Evolutionary conservation across 805 yeast species (phyloP), one percentile per base, ranked within the genome.

Genomic region (Saturnispora sanitii): DNA sequence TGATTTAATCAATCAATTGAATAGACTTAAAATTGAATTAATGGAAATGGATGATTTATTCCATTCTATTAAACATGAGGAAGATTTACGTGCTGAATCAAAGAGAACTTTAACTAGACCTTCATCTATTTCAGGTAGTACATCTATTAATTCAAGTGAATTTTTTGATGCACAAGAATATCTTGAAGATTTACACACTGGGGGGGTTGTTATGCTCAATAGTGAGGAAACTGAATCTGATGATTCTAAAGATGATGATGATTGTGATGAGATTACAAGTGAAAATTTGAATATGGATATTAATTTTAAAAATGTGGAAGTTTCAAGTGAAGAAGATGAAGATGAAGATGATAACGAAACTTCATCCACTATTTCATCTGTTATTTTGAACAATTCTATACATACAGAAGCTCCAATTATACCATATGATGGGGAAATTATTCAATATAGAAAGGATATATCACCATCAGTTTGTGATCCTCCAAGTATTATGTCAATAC

Each of bases 401-500:
- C 46, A 17, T 29, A 25, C 27, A 1, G 75, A 70, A 38, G 59
- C 84, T n/a, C 79, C 71, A 48, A 96, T 96, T 1, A 66, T 88
- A 35, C 83, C 88, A 1, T 40, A 53, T n/a, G 57, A 55, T 2
- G 54, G 55, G 0, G 55, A 60, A 0, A 65, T 80, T 4, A 50
- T 27, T 27, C 7, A 57, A 21, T 71, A 94, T 45, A 70, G 87
- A 44, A 57, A 60, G 21, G 82, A 75, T 44, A 67, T 88, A 13
- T 70, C 68, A 3, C 65, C 65, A n/a, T 71, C 84, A 40, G 66
- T 63, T 0, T 70, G 77, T 26, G 64, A 76, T 0, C 97, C 97
- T 3, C 96, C 96, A 9, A 81, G 92, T 47, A 60, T 90, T 27
- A 64, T 90, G 41, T 72, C 85, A 1, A 75, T 87, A 51, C 68